phyloP scores from a whole-genome alignment of 352 stramenopile species.

The Blastocystis sp. region DNA sequence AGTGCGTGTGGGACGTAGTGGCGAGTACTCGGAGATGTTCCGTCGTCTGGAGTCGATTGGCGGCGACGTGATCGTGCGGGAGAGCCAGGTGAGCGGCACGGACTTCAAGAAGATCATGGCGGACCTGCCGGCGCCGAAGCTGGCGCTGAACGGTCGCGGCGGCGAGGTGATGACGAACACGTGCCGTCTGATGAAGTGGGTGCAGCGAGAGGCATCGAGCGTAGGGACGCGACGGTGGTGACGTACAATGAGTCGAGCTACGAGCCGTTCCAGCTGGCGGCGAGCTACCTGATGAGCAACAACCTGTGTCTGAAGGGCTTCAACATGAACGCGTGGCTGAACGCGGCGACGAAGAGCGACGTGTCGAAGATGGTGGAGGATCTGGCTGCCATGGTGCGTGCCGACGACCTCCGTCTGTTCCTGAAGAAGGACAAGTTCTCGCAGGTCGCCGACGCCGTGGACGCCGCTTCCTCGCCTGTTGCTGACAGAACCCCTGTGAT shows the following conservation, averaged over 20 bases:
- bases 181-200: not conserved
- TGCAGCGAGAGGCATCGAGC: not conserved
- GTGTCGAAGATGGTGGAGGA: slow-evolving; percentile 59
- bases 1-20: slow-evolving; percentile 61
- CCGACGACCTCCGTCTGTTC: slow-evolving; percentile 49
- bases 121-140: slow-evolving; percentile 71
- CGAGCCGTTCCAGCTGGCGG: not conserved
- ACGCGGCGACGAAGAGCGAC: slow-evolving; percentile 46
- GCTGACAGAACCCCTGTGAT: slow-evolving; percentile 39
- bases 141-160: slow-evolving; percentile 71
- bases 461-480: slow-evolving; percentile 49
- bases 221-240: not conserved
- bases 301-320: slow-evolving; percentile 25
- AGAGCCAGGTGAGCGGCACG: slow-evolving; percentile 64
- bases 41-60: slow-evolving; percentile 70
- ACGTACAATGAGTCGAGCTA: slow-evolving; percentile 27
- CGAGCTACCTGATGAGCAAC: not conserved
- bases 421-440: slow-evolving; percentile 59
- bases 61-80: slow-evolving; percentile 68
- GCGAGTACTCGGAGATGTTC: slow-evolving; percentile 66
- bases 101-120: slow-evolving; percentile 72
- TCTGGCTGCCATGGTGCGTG: not conserved
- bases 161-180: slow-evolving; percentile 59
- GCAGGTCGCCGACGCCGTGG: slow-evolving; percentile 58
- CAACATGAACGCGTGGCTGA: slow-evolving; percentile 45